A percentile compares a stretch with the other conserved stretches of the same genome.
These are phyloP conservation scores for Ceratocystis eucalypticola DNA, from an alignment of 2,329 filamentous ascomycete species.

Conservation along the genomic window DNA sequence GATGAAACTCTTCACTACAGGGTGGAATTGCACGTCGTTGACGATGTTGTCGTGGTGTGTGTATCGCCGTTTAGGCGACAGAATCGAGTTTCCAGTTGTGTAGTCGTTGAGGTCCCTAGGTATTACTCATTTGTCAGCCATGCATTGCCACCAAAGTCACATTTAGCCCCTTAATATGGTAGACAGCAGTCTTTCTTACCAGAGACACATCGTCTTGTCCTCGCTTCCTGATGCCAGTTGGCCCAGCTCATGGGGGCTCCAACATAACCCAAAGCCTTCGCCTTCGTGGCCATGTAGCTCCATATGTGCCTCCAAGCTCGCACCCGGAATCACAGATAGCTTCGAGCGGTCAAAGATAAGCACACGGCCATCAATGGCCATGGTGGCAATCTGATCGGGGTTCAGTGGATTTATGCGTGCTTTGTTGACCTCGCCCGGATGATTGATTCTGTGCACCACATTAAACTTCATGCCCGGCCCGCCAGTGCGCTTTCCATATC, in stretches of 20 bases:
- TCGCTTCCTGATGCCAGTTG: constrained; percentile 81
- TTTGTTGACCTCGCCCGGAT: constrained; percentile 96
- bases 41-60: constrained; percentile 82
- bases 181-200: constrained; percentile 36
- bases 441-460: constrained; percentile 90
- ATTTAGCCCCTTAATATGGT: too few relatives aligned
- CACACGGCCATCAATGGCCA: constrained; percentile 75
- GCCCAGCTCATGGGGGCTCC: constrained; percentile 75
- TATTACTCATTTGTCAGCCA: constrained; percentile 16
- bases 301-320: constrained; percentile 65
- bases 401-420: constrained; percentile 96
- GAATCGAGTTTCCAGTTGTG: constrained; percentile 51
- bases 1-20: constrained; percentile 68
- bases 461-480: constrained; percentile 69
- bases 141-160: not conserved
- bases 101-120: constrained; percentile 67
- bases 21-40: constrained; percentile 94
- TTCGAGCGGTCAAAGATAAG: constrained; percentile 95
- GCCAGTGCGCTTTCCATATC: constrained; percentile 65
- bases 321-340: constrained; percentile 65
- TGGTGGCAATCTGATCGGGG: constrained; percentile 86
- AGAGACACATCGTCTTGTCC: constrained; percentile 80
- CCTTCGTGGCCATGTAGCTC: constrained; percentile 71
- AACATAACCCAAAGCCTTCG: constrained; percentile 86
- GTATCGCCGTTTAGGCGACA: constrained; percentile 62